These are phyloP conservation scores for Boechera retrofracta DNA, from an alignment of 345 rosid genomes.

Conservation along the genomic window DNA sequence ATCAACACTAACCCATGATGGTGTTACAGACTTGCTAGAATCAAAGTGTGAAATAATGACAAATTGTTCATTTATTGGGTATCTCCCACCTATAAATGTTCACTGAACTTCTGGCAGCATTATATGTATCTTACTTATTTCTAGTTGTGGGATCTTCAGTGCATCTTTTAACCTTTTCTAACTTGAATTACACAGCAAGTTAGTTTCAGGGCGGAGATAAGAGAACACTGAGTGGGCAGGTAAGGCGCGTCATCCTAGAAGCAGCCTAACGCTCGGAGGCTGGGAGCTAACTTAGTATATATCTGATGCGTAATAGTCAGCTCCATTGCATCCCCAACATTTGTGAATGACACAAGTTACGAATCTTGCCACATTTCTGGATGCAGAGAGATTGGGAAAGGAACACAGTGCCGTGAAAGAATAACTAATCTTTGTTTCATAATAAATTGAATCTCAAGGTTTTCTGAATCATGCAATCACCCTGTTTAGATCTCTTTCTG, in stretches of 20 bases:
- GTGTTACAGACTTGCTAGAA: slow-evolving; percentile 6
- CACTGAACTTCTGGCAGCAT: not conserved
- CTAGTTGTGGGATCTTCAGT: not conserved
- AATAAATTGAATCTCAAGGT: too few relatives aligned
- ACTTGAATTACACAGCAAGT: not conserved
- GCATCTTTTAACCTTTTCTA: not conserved
- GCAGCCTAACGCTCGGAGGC: not conserved
- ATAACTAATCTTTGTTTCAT: too few relatives aligned
- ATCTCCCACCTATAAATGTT: slow-evolving; percentile 3
- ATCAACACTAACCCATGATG: not conserved
- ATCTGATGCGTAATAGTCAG: not conserved
- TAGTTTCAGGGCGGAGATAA: not conserved
- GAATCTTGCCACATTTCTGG: too few relatives aligned
- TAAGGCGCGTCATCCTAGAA: not conserved
- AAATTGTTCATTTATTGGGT: not conserved
- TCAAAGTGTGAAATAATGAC: not conserved
- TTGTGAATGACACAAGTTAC: not conserved
- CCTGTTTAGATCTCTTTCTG: not conserved
- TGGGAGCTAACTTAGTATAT: not conserved
- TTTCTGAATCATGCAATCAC: too few relatives aligned
- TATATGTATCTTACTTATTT: not conserved
- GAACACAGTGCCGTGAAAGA: not conserved
- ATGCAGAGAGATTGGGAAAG: not conserved
- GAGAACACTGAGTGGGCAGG: not conserved
- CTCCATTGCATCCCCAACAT: not conserved